Percentiles rank a stretch among this genome's conserved stretches.
phyloP scores from a whole-genome alignment of 1,284 basidiomycete genomes.

The Phylloporus sp. region DNA sequence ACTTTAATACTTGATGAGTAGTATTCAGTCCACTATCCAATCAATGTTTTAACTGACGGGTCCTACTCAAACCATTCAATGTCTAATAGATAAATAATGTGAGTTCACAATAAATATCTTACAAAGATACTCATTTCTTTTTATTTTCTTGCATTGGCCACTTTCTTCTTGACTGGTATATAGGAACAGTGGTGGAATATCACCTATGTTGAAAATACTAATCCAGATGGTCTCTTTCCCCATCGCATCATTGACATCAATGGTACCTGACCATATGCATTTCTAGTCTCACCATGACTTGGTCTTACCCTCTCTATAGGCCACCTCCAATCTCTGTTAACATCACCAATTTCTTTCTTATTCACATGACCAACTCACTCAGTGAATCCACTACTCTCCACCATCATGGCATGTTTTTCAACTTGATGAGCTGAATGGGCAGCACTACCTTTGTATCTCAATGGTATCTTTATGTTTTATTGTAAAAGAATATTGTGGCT shows the following conservation, averaged over 20 bases:
- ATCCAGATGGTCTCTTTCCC: slow-evolving; percentile 75
- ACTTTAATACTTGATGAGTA: too few relatives aligned
- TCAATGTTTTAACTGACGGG: too few relatives aligned
- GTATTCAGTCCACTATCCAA: too few relatives aligned
- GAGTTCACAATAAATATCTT: too few relatives aligned
- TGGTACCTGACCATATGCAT: slow-evolving; percentile 83
- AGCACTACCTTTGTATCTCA: slow-evolving; percentile 71
- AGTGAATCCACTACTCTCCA: slow-evolving; percentile 83
- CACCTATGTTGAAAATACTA: slow-evolving; percentile 69
- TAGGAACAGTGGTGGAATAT: slow-evolving; percentile 83
- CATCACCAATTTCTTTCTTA: slow-evolving; percentile 70
- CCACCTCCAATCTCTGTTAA: slow-evolving; percentile 79
- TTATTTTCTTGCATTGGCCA: slow-evolving; percentile 33
- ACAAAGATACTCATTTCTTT: too few relatives aligned
- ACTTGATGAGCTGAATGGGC: slow-evolving; percentile 75
- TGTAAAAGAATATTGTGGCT: slow-evolving; percentile 78
- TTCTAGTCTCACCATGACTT: slow-evolving; percentile 46
- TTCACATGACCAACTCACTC: slow-evolving; percentile 89
- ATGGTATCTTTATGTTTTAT: slow-evolving; percentile 81
- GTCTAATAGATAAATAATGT: too few relatives aligned
- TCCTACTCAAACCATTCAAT: too few relatives aligned
- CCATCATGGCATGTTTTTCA: slow-evolving; percentile 95
- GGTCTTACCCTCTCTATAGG: slow-evolving; percentile 49
- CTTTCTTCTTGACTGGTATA: slow-evolving; percentile 51
- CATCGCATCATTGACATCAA: slow-evolving; percentile 88